Base-by-base conservation (phyloP, 2,329 filamentous ascomycete species). In the Nemania diffusa region DNA sequence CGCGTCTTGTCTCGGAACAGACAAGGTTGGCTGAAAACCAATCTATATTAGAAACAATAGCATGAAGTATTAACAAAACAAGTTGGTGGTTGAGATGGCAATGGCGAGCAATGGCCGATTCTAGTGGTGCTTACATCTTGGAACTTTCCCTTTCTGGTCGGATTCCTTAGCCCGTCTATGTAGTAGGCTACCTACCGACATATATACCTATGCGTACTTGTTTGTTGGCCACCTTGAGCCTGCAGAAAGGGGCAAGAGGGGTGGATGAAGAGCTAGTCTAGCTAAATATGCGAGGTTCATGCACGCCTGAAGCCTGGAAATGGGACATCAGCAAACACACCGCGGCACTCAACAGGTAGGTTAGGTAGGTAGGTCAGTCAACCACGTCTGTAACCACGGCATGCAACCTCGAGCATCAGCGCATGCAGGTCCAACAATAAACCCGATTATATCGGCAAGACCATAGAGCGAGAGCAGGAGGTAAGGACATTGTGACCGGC, bases 261-360 rank as follows among this genome's bases (percentile, higher is more conserved):
- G 22, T 40, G 37, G 37, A 40, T 40, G 37, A 17, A 40, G 37
- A 40, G 37, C 37, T 40, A 40, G 37, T 40, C 37, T 17, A 20
- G n/a, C 40, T 52, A 40, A 2, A 15, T 50, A 50, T 50, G 46
- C 24, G 48, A 40, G 59, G 51, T 64, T 59, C 60, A 64, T 64
- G 65, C 61, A 60, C 26, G 59, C 13, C 58, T 46, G 44, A 52
- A 48, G 50, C 48, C 37, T 48, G 22, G 26, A 51, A 67, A 46
- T 50, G 40, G 50, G 56, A 64, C 55, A 11, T 67, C 64, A 67
- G 64, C 56, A 67, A 67, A 67, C 64, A 67, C 55, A 64, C 57
- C 60, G 61, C 65, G 42, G 60, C 51, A 17, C 56, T 67, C 44
- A 42, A 50, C 24, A 60, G 50, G 60, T 57, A 51, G 24, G 44